Base-by-base conservation (phyloP, 208 protist genomes). In the Leishmania tropica region DNA sequence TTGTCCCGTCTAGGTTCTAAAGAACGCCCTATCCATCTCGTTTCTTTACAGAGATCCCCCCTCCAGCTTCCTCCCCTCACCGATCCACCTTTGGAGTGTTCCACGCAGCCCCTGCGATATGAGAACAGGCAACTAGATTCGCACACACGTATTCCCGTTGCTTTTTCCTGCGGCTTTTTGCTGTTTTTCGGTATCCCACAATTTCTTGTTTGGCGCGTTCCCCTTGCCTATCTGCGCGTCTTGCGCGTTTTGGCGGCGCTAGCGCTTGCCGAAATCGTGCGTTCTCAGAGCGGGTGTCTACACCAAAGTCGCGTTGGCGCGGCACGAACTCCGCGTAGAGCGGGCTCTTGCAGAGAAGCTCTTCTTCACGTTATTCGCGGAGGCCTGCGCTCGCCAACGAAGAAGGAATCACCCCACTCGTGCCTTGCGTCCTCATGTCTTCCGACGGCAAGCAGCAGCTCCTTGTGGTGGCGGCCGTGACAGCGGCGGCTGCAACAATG, bases 381-480 rank as follows among this genome's bases (percentile, higher is more conserved):
- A 28, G 42, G 19, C 67, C 5, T 28, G 42, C 31, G 15, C 67
- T 2, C 7, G 11, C 10, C 31, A 21, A 48, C 31, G 1, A 24
- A 47, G 21, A n/a, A 19, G 8, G 28, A n/a, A 60, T 78, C 35
- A 35, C n/a, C 28, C 11, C 31, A 64, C 24, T 37, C 24, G 73
- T 40, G 28, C 47, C 7, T 11, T 56, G 71, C n/a, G 17, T 8
- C 11, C 64, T 42, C 70, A 85, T 85, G 82, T 71, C 78, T 1
- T 47, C 45, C 10, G 54, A 83, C 68, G 75, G 62, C 56, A 86
- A 76, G 53, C 73, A 81, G 48, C 47, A 45, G 35, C 77, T 68
- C 3, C 60, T 87, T 47, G 72, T 82, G 51, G 80, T 76, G 13
- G 88, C 79, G 1, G 83, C 81, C 40, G 80, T 85, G 42, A 71